A percentile compares a stretch with the other conserved stretches of the same genome.
phyloP scores from a whole-genome alignment of 495 filamentous ascomycete genomes.

The Neurospora sp. region DNA sequence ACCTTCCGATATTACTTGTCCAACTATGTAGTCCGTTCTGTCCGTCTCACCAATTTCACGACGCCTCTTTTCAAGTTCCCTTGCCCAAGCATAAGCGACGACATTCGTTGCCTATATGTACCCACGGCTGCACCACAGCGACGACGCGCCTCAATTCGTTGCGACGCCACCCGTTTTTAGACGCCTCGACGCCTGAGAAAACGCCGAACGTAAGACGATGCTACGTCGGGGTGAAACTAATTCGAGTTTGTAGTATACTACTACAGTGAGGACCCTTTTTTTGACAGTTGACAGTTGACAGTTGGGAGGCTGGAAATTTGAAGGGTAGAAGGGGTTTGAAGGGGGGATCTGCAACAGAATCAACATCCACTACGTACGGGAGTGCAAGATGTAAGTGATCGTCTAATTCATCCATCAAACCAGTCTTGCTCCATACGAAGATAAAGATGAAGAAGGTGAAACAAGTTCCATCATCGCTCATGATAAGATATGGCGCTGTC shows the following conservation, averaged over 20 bases:
- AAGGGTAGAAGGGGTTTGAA: no score
- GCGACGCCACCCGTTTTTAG: neutral
- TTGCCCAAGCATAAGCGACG: neutral
- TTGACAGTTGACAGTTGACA: no score
- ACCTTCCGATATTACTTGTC: neutral
- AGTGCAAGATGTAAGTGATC: neutral
- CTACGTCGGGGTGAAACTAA: neutral
- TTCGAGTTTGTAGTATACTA: neutral
- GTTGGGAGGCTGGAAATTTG: no score
- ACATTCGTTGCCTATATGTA: neutral
- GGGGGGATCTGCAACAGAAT: neutral
- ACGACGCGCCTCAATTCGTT: neutral
- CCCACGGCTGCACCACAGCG: neutral
- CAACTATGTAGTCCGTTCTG: neutral
- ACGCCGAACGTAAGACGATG: neutral
- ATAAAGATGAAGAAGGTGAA: neutral
- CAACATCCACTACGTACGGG: no score
- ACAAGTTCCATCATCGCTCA: neutral
- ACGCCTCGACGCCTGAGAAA: neutral
- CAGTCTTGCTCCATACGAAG: neutral
- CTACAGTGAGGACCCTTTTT: neutral
- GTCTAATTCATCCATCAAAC: neutral
- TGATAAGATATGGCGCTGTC: neutral
- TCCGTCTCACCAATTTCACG: neutral
- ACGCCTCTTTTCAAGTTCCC: neutral